Evolutionary conservation across 768 basidiomycete genomes (phyloP), one percentile per base, ranked within the genome.

Genomic region (Mycena polygramma): DNA sequence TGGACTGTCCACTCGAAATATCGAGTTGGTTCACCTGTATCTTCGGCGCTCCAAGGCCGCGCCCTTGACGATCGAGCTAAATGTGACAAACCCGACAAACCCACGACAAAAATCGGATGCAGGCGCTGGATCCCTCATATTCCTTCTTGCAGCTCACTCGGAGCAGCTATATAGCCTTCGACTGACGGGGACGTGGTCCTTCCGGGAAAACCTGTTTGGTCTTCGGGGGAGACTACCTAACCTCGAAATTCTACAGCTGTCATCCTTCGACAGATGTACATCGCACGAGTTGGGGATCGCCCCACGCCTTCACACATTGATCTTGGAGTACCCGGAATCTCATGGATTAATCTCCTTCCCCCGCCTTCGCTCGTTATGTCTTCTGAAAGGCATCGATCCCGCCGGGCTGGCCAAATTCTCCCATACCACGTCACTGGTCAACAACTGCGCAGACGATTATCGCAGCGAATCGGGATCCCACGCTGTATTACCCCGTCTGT

Each of bases 231-330:
- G 26, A 7, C 39, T 63, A 2, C 39, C 49, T 14, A 17, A 19
- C 2, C 24, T 63, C 17, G 39, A 63, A 17, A 26, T 63, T 19
- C 51, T 63, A 11, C 61, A 53, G 9, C 24, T 63, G 11, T 9
- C 26, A 17, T 35, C 61, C 7, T 6, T 20, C 24, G 37, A 5
- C 0, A 2, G 0, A 0, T 7, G 2, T 4, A 22, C 51, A 1
- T 51, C 35, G 15, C 5, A 19, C 51, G 20, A 63, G 43, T 63
- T 63, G 24, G 37, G 26, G 26, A 39, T 63, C 39, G 61, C 61
- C 22, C 51, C 51, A 14, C 51, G 61, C 9, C 41, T 53, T 35
- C 61, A 26, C n/a, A 63, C 61, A 10, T n/a, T 63, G 5, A 43
- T 63, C 20, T 24, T 63, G 22, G 2, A 30, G 2, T 22, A 43